These are phyloP conservation scores for Capronia coronata DNA, from an alignment of 2,329 filamentous ascomycete species.

Conservation along the genomic window DNA sequence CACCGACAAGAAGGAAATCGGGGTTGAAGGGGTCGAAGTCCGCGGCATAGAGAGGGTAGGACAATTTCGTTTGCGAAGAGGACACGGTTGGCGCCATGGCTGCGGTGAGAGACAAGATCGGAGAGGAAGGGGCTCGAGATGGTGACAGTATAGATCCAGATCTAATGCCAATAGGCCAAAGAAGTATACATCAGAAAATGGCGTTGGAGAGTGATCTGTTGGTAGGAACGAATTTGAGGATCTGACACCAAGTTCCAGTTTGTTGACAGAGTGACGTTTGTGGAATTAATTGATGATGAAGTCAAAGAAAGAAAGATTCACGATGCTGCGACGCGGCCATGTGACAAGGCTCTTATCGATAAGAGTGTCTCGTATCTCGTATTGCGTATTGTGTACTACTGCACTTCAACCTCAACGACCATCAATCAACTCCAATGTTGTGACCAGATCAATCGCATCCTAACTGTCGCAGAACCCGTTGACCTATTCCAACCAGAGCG, in stretches of 20 bases:
- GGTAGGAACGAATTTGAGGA: neutral
- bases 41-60: conserved; percentile 79
- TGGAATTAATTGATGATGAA: too few relatives aligned
- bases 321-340: neutral
- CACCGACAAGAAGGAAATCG: conserved; percentile 70
- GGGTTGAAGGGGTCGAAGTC: conserved; percentile 80
- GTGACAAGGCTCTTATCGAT: neutral
- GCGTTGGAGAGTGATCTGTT: neutral
- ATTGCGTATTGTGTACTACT: neutral
- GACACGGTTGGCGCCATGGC: conserved; percentile 21
- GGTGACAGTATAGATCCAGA: neutral
- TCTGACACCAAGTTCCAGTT: too few relatives aligned
- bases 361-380: neutral
- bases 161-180: neutral
- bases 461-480: neutral
- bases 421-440: neutral
- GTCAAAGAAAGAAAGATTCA: neutral
- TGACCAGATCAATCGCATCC: neutral
- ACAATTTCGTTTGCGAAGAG: conserved; percentile 42
- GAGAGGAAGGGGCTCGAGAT: too few relatives aligned
- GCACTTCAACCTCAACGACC: neutral
- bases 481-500: neutral
- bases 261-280: too few relatives aligned
- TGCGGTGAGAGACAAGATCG: neutral
- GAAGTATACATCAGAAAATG: too few relatives aligned